These are phyloP conservation scores for Cubamyces lactineus DNA, from an alignment of 768 basidiomycete species.

Conservation along the genomic window DNA sequence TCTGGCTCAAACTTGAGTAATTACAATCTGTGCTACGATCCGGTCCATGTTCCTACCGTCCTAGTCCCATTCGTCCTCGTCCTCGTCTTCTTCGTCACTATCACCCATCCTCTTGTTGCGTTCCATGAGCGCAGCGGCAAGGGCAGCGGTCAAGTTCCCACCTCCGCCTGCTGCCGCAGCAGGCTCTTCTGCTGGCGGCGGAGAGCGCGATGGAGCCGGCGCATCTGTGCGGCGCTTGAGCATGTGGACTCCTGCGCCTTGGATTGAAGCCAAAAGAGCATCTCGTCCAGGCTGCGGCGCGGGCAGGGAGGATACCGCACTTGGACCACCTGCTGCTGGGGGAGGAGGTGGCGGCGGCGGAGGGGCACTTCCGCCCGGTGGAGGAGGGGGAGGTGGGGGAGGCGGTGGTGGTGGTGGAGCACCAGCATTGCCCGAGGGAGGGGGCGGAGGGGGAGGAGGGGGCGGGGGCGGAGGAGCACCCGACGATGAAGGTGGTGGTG, in stretches of 20 bases:
- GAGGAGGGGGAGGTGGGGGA: slow-evolving; percentile 35
- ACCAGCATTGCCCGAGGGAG: slow-evolving; percentile 34
- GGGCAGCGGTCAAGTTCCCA: slow-evolving; percentile 77
- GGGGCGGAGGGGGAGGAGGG: slow-evolving; percentile 41
- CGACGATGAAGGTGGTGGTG: slow-evolving; percentile 40
- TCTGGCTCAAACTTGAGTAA: not conserved
- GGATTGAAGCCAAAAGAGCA: slow-evolving; percentile 78
- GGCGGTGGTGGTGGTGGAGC: slow-evolving; percentile 41
- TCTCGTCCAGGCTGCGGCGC: slow-evolving; percentile 61
- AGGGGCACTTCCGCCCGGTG: slow-evolving; percentile 32
- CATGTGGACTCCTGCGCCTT: slow-evolving; percentile 74
- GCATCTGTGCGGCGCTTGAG: slow-evolving; percentile 60
- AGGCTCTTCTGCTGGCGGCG: slow-evolving; percentile 40
- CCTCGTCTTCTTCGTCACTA: slow-evolving; percentile 48
- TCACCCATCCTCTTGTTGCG: slow-evolving; percentile 89
- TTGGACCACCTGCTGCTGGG: slow-evolving; percentile 27
- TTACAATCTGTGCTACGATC: not conserved
- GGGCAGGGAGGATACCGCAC: slow-evolving; percentile 47
- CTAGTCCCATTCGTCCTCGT: slow-evolving; percentile 39
- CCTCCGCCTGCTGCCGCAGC: slow-evolving; percentile 50
- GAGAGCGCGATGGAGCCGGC: slow-evolving; percentile 34
- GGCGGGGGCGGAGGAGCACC: slow-evolving; percentile 36
- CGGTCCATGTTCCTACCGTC: not conserved
- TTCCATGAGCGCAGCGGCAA: slow-evolving; percentile 81
- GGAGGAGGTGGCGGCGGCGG: slow-evolving; percentile 39